These are phyloP conservation scores for Centella asiatica DNA, from an alignment of 129 eudicot genomes.

Conservation along the genomic window DNA sequence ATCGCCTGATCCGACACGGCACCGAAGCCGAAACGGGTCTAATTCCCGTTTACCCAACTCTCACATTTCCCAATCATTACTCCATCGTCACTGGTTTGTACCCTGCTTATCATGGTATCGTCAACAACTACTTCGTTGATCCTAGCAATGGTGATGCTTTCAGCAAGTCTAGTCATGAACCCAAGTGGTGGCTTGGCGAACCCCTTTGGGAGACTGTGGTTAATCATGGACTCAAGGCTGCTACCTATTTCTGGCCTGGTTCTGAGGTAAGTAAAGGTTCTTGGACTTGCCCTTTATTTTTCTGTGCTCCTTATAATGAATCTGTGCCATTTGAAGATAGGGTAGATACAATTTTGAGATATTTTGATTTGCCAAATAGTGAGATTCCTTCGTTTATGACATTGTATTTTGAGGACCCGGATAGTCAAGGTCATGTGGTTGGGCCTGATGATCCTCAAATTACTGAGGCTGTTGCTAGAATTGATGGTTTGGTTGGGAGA, in stretches of 20 bases:
- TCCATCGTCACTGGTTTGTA: conserved; percentile 6
- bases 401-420: neutral
- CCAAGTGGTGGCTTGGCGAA: conserved; percentile 13
- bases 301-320: neutral
- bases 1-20: neutral
- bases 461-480: neutral
- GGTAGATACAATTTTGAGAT: neutral
- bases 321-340: neutral
- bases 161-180: neutral
- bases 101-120: conserved; percentile 10
- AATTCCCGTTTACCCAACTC: conserved; percentile 4
- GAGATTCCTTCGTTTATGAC: neutral
- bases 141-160: neutral
- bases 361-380: neutral
- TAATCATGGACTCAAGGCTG: neutral
- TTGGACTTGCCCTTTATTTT: neutral
- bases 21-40: conserved; percentile 9
- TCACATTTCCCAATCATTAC: conserved; percentile 9
- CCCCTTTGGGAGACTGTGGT: conserved; percentile 5
- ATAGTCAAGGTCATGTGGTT: neutral
- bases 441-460: conserved; percentile 8
- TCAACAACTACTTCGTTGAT: neutral
- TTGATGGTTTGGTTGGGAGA: conserved; percentile 1
- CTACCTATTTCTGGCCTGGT: conserved; percentile 1
- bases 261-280: neutral